Evolutionary conservation across 2,329 filamentous ascomycete species (phyloP).

Genomic region (Ceratocystis cubensis): DNA sequence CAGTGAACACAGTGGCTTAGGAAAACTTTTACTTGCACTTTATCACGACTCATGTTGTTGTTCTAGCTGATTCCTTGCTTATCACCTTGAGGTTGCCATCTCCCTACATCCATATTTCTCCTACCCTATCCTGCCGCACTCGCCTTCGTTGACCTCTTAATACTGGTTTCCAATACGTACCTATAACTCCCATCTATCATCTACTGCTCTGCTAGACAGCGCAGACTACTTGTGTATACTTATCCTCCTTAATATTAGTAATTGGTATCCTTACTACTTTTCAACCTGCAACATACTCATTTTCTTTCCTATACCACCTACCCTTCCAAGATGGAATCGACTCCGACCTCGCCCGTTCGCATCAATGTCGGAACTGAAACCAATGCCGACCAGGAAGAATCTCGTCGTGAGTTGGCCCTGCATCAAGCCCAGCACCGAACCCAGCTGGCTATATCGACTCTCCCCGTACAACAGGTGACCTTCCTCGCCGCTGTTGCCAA

Average conservation of each 20-base stretch:
- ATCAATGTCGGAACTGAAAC: neutral
- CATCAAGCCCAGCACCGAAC: neutral
- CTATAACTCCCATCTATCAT: neutral
- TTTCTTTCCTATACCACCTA: neutral
- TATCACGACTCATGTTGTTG: neutral
- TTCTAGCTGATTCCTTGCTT: neutral
- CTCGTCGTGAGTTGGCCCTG: neutral
- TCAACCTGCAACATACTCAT: neutral
- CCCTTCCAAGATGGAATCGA: neutral
- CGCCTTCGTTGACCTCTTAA: neutral
- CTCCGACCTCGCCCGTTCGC: neutral
- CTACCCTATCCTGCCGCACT: neutral
- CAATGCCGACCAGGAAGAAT: neutral
- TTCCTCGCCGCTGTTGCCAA: neutral
- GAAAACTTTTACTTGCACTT: neutral
- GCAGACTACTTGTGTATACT: neutral
- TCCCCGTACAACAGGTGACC: neutral
- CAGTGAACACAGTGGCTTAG: slow-evolving; percentile 1
- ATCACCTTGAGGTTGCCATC: neutral
- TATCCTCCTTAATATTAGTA: neutral
- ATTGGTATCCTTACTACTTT: neutral
- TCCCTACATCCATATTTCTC: neutral
- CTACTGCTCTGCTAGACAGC: neutral
- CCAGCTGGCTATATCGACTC: neutral
- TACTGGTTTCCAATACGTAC: neutral